Evolutionary conservation across 768 basidiomycete species (phyloP), one percentile per base, ranked within the genome.

Genomic region (Pleurotus giganteus): DNA sequence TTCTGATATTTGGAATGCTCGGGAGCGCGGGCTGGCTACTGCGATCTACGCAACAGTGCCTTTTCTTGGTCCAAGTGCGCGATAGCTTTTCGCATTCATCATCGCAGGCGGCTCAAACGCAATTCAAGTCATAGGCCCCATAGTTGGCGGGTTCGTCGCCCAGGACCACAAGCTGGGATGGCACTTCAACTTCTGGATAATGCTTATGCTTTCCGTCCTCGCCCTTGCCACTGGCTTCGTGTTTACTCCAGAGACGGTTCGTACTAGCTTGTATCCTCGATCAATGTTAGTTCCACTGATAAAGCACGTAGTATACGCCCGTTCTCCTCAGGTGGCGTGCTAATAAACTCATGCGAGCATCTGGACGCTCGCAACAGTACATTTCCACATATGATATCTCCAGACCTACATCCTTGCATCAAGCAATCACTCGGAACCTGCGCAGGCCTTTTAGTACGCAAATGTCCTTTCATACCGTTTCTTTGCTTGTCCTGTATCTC

Each of bases 171-270:
- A 61, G 21, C 71, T 82, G 8, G 80, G 79, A 17, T 88, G 84
- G 83, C 74, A 77, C 34, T 83, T 82, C 62, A 80, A 81, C 50
- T 87, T 86, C 65, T 85, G 84, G 83, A 71, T 87, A 53, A 81
- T 82, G 72, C 75, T 84, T 59, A 78, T 82, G 19, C 74, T 83
- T 55, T 73, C 83, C 12, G 70, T 59, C 2, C 50, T 79, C 46
- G 77, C 76, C 17, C 69, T 80, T 17, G 54, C 79, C 23, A 60
- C 74, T 3, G 78, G 79, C 4, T 74, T 80, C 51, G 66, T 84
- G 50, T 32, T 73, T 44, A 75, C 79, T 12, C 79, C 83, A 6
- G 85, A 88, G 69, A 86, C 85, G 55, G 83, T 80, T 62, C 31
- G 73, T 60, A 23, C 17, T 45, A 56, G 34, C 45, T 13, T 8